Evolutionary conservation across 2,329 filamentous ascomycete genomes (phyloP), one percentile per base, ranked within the genome.

Genomic region (Monilinia fructicola): DNA sequence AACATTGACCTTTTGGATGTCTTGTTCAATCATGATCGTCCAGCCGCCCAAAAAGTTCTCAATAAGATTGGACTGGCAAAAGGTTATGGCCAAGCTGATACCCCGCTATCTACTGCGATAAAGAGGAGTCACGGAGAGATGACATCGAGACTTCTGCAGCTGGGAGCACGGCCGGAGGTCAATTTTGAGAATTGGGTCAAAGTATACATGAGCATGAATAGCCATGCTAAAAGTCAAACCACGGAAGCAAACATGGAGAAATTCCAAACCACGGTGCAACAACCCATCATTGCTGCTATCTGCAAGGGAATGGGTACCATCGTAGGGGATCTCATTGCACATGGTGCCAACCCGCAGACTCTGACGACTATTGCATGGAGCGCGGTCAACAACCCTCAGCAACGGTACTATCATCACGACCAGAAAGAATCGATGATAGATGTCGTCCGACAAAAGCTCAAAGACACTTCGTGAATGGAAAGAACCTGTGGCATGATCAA

Each of bases 241-340:
- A 74, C 81, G 1, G 83, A 89, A 28, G 60, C 76, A 0, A 87
- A 87, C 65, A 77, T 82, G 66, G 76, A 77, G 1, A 71, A 72
- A 0, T 91, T 87, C 74, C 75, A 80, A 4, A 68, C 76, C 7
- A 74, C 71, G 1, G 73, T 84, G 14, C 80, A 85, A 64, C 91
- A 94, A 73, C 91, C 92, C 0, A 78, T 95, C 18, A 80, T 92
- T 12, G 67, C 82, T 4, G 91, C 92, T 3, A 77, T 84, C 4
- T 18, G 82, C 78, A 73, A 76, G 10, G 82, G 85, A 72, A 67
- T 87, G 73, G 77, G 78, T n/a, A 78, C 81, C 0, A 74, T 87
- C 7, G 66, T 74, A 14, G 54, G 70, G 26, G 78, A 83, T 52
- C 81, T 96, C 3, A 75, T 96, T 1, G 78, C 84, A 21, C 79